Evolutionary conservation across 1,139 yeast species (phyloP), one percentile per base, ranked within the genome.

Genomic region (Pichia inconspicua): DNA sequence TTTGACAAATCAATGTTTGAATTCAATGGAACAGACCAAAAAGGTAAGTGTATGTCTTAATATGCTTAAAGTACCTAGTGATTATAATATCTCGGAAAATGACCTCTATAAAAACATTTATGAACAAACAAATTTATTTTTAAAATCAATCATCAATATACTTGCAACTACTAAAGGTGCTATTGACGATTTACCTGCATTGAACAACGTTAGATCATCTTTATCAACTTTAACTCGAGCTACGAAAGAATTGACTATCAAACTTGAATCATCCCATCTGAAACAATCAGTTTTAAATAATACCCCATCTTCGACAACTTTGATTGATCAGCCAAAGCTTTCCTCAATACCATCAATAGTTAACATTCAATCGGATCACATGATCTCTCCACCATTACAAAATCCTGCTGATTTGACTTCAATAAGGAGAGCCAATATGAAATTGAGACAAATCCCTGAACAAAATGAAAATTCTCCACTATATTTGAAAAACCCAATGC

Each of bases 201-300:
- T 90, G 45, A 83, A 85, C 57, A 96, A 86, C 49, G 85, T 86
- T 4, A 72, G 96, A 52, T 80, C 87, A 6, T 82, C 86, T 8
- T 75, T 90, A 69, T 87, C 96, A 0, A 78, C 81, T 34, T 70
- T 90, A 50, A 89, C 97, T 0, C 82, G 88, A 54, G 84, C 90
- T 5, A 87, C 96, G 2, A 90, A 90, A 60, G 97, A 90, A 58
- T 86, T 90, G 12, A 89, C 97, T 0, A 80, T 86, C 14, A 72
- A 86, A 56, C 67, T 89, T 43, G 96, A 89, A 60, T 70, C 73
- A 44, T 76, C 82, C 47, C 70, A 80, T 7, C 76, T 77, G 62
- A 73, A 74, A 48, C 66, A 57, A 28, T 47, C 59, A 14, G 64
- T 60, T 30, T 51, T 57, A 41, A 47, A 54, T 30, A 49, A 42